Evolutionary conservation across 106 monocot genomes (phyloP), one percentile per base, ranked within the genome.

Genomic region (Gastrodia elata): DNA sequence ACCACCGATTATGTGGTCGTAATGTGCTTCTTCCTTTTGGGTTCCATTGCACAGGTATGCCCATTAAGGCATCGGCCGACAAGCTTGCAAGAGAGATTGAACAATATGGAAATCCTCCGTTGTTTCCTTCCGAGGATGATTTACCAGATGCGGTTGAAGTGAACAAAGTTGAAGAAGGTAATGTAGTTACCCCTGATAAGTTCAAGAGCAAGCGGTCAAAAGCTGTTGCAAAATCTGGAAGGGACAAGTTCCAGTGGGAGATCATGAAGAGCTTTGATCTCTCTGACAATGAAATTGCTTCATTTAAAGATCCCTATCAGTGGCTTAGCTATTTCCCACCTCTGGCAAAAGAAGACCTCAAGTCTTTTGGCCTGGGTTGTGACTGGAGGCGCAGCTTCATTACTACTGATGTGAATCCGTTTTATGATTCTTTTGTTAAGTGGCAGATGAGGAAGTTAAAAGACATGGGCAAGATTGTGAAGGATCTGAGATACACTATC

Each of bases 31-130:
- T 94, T 20, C 94, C 94, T 14, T 94, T 94, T 72, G 94, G 83
- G 6, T 94, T 94, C 78, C 94, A 94, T 67, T 94, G 94, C 87
- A 94, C 94, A 1, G 91, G 94, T 6, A 94, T 94, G 94, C 91
- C 95, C 6, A 95, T 95, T 61, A 95, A 95, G 78, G 95, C 95
- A 20, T 92, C 95, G 3, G 91, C 95, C 15, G 91, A 95, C 71
- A 95, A 95, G 67, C 83, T 91, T 39, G 80, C 77, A 25, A 75
- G 91, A 42, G 95, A 95, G 78, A 80, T 82, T 6, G 30, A 78
- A 20, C 65, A 74, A 39, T 95, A 74, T 65, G 95, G 91, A 16
- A 84, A 83, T 37, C 95, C 95, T 1, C 95, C 95, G 8, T 70
- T 82, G 18, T 95, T 92, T 68, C 83, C 91, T 34, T 73, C 65